Percentiles rank a stretch among this genome's conserved stretches.
Conservation (phyloP, 202 grass and related monocot species). For the Sporobolus alterniflorus region DNA sequence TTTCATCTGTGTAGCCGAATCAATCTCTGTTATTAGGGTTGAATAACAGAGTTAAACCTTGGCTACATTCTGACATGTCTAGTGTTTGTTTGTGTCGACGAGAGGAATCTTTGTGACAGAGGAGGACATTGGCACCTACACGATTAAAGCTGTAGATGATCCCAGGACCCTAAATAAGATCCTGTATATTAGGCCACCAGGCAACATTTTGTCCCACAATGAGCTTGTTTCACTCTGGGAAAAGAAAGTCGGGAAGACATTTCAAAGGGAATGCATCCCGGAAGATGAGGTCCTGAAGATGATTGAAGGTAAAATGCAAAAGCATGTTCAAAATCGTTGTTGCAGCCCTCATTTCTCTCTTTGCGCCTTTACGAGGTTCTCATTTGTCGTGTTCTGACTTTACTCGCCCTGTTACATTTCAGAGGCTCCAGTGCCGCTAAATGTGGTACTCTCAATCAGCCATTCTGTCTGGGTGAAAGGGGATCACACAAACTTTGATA, state of each 20-base stretch:
- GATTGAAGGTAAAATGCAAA: constrained; percentile 44
- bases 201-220: constrained; percentile 59
- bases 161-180: constrained; percentile 60
- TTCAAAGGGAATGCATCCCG: constrained; percentile 55
- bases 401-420: constrained; percentile 19
- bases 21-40: not conserved
- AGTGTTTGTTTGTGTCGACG: not conserved
- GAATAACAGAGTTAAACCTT: not conserved
- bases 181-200: constrained; percentile 56
- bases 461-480: constrained; percentile 71
- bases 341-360: not conserved
- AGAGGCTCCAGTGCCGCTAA: constrained; percentile 53
- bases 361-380: not conserved
- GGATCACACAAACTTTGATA: constrained; percentile 69
- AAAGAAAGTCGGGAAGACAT: constrained; percentile 52
- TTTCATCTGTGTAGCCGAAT: not conserved
- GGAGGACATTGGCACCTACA: constrained; percentile 59
- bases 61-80: not conserved
- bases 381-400: not conserved
- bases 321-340: not conserved
- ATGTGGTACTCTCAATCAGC: constrained; percentile 44
- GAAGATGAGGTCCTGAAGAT: constrained; percentile 57
- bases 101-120: constrained; percentile 54
- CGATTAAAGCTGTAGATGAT: constrained; percentile 64
- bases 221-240: constrained; percentile 68